These are phyloP conservation scores for Obelidium mucronatum DNA, from an alignment of 192 early-diverging fungal genomes.

Conservation along the genomic window DNA sequence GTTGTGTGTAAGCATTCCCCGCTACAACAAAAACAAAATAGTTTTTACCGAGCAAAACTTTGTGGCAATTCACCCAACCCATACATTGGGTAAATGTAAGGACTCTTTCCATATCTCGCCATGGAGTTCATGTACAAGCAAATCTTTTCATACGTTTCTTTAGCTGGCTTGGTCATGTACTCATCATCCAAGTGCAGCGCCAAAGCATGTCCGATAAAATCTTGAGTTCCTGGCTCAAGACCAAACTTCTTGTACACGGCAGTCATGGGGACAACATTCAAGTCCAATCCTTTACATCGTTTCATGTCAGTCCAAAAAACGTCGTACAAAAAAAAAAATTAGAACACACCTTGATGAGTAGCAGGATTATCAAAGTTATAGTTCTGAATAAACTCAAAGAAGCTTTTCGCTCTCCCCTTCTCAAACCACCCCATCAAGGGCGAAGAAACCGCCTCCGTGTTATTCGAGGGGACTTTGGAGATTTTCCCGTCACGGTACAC, in stretches of 20 bases:
- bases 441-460: conserved; percentile 82
- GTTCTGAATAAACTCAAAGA: conserved; percentile 95
- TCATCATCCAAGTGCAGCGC: conserved; percentile 93
- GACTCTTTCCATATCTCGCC: conserved; percentile 91
- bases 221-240: conserved; percentile 93
- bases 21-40: conserved; percentile 2
- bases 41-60: conserved; percentile 80
- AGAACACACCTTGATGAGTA: conserved; percentile 73
- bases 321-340: background rate
- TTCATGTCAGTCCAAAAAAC: background rate
- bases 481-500: conserved; percentile 91
- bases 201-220: conserved; percentile 98
- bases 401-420: conserved; percentile 90
- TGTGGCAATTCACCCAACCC: conserved; percentile 98
- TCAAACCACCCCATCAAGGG: conserved; percentile 94
- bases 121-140: conserved; percentile 93
- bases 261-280: conserved; percentile 77
- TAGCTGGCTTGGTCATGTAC: conserved; percentile 70
- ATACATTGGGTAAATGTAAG: conserved; percentile 97
- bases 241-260: conserved; percentile 91
- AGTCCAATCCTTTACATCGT: conserved; percentile 76
- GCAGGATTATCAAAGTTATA: conserved; percentile 83
- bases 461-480: conserved; percentile 93
- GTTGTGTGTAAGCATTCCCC: background rate
- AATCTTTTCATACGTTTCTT: conserved; percentile 89